Evolutionary conservation across 805 yeast species (phyloP), one percentile per base, ranked within the genome.

Genomic region (Zygosaccharomyces lentus): DNA sequence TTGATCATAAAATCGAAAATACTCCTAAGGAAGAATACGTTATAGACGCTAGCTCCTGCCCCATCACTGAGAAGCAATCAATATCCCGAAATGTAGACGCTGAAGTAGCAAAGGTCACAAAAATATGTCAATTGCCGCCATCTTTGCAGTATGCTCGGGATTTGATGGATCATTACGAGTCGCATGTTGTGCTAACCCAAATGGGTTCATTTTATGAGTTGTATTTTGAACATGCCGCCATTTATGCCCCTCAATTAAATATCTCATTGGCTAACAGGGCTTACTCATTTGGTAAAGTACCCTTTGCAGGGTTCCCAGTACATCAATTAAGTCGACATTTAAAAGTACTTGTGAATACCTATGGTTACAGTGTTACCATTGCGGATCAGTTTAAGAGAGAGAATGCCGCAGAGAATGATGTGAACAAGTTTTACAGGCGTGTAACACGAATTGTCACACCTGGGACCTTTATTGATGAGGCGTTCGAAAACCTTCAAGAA

Each of bases 251-350:
- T 1, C 64, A 77, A 43, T 65, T 93, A 44, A 89, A 89, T 24
- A 64, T 91, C 24, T 81, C 86, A 38, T 73, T 89, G 2, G 84
- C 96, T 0, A 70, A 69, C 30, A 75, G 77, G 55, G 69, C 69
- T 44, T 73, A 78, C 32, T 67, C 67, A 16, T 64, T 62, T 16
- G 63, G 72, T 27, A 64, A 58, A 15, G 74, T 84, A 0, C 79
- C 95, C 0, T 88, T 93, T 85, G 87, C 97, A 0, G 99, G 99
- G 0, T 93, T 93, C 56, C 99, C 99, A 0, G 71, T 77, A 4
- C 66, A 68, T 34, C 87, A 81, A 46, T 64, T 89, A 15, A 85
- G 82, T 45, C 77, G 88, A 47, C 90, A 87, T 59, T 75, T 89
- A 30, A 80, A 80, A 55, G 71, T 81, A 0, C 73, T 90, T 23